Conservation (phyloP, 1,139 yeast species). For the Pichia sp. region DNA sequence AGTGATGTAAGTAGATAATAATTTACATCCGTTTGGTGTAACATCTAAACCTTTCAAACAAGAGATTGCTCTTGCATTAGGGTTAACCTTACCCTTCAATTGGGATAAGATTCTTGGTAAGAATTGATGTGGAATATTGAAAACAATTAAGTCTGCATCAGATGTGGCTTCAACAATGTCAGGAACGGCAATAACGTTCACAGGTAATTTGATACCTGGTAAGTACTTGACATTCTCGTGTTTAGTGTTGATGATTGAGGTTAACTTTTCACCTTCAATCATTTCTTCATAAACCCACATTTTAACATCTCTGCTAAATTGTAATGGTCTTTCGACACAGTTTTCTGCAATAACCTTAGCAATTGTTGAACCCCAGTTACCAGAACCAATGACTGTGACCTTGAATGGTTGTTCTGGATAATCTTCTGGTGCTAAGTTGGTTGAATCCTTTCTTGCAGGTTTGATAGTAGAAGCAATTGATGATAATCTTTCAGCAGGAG, state of each 20-base stretch:
- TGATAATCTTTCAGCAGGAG: conserved; percentile 23
- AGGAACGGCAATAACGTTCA: conserved; percentile 77
- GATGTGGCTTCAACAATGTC: conserved; percentile 63
- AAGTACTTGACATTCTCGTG: conserved; percentile 89
- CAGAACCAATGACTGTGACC: conserved; percentile 64
- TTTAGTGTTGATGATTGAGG: conserved; percentile 76
- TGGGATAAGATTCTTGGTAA: conserved; percentile 64
- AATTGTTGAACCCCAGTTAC: conserved; percentile 93
- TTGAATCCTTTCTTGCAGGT: conserved; percentile 9
- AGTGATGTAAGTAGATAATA: conserved; percentile 67
- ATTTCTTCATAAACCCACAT: conserved; percentile 96
- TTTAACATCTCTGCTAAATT: conserved; percentile 61
- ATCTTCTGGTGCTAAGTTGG: conserved; percentile 18
- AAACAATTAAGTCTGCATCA: conserved; percentile 75
- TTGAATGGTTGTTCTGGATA: conserved; percentile 27
- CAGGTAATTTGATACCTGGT: conserved; percentile 74
- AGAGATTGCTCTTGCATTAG: conserved; percentile 74
- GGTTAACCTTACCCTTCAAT: conserved; percentile 64
- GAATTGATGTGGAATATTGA: conserved; percentile 94
- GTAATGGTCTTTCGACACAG: conserved; percentile 54
- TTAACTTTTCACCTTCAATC: conserved; percentile 60
- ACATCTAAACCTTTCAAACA: conserved; percentile 92
- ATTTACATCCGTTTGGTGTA: conserved; percentile 66
- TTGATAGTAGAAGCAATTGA: conserved; percentile 14
- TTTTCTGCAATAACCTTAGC: conserved; percentile 92